A percentile compares a stretch with the other conserved stretches of the same genome.
These are phyloP conservation scores for Houttuynia cordata DNA, from an alignment of 164 flowering plant genomes.

Conservation along the genomic window DNA sequence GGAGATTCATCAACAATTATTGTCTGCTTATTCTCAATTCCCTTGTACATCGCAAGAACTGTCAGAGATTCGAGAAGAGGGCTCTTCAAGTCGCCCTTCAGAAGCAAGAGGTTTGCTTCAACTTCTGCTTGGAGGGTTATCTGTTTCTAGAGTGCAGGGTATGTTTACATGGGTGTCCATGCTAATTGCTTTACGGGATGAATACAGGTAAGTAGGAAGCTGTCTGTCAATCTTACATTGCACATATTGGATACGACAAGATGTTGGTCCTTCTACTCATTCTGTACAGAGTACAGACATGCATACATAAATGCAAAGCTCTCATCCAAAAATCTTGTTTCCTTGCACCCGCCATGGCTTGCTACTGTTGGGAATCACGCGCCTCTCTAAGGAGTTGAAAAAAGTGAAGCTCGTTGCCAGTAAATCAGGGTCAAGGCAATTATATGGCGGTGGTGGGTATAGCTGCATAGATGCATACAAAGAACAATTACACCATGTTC, in stretches of 20 bases:
- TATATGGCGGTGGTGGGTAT: not conserved
- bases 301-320: too few relatives aligned
- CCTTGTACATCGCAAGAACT: conserved; percentile 8
- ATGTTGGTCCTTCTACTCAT: not conserved
- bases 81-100: conserved; percentile 8
- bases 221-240: not conserved
- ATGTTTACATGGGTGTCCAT: conserved; percentile 16
- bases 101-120: conserved; percentile 22
- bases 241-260: not conserved
- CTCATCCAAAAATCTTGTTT: not conserved
- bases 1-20: conserved; percentile 41
- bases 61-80: conserved; percentile 5
- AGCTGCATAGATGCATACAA: not conserved
- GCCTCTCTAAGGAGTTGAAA: not conserved
- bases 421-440: not conserved
- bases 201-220: not conserved
- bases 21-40: conserved; percentile 45
- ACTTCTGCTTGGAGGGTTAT: conserved; percentile 6
- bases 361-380: too few relatives aligned
- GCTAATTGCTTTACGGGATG: conserved; percentile 14
- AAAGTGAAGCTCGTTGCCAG: not conserved
- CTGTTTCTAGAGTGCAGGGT: conserved; percentile 13
- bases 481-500: too few relatives aligned
- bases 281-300: not conserved
- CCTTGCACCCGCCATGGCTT: not conserved